phyloP scores from a whole-genome alignment of 2,329 filamentous ascomycete species.

The Ophiognomonia clavigignenti-juglandacearum region DNA sequence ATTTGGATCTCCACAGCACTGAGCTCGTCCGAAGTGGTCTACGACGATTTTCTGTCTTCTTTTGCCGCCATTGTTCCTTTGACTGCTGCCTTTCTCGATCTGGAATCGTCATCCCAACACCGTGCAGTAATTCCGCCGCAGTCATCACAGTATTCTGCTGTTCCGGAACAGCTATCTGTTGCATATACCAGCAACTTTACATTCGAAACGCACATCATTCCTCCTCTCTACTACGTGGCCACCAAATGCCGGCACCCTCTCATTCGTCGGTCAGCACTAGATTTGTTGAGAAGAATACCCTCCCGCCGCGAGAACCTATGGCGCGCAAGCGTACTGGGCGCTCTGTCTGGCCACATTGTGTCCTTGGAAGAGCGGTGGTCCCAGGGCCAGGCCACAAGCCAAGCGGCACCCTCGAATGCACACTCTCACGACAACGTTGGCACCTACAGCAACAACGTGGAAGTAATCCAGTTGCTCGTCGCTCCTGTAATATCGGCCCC shows the following conservation, averaged over 20 bases:
- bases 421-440: neutral
- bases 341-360: constrained; percentile 29
- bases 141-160: neutral
- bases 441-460: neutral
- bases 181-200: constrained; percentile 23
- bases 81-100: constrained; percentile 24
- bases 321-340: constrained; percentile 25
- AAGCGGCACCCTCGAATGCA: neutral
- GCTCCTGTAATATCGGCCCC: neutral
- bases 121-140: constrained; percentile 1
- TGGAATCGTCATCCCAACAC: constrained; percentile 3
- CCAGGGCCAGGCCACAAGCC: neutral
- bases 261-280: constrained; percentile 30
- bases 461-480: neutral
- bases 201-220: constrained; percentile 34
- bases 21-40: constrained; percentile 24
- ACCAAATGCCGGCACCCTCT: constrained; percentile 34
- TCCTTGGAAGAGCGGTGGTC: constrained; percentile 29
- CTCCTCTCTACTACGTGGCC: constrained; percentile 33
- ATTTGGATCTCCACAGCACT: constrained; percentile 29
- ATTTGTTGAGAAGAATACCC: constrained; percentile 25
- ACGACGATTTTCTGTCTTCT: constrained; percentile 25
- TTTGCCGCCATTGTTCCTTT: constrained; percentile 31
- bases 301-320: constrained; percentile 33
- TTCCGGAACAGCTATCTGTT: constrained; percentile 14